phyloP scores from a whole-genome alignment of 768 basidiomycete genomes.

The Dendrothele bispora region DNA sequence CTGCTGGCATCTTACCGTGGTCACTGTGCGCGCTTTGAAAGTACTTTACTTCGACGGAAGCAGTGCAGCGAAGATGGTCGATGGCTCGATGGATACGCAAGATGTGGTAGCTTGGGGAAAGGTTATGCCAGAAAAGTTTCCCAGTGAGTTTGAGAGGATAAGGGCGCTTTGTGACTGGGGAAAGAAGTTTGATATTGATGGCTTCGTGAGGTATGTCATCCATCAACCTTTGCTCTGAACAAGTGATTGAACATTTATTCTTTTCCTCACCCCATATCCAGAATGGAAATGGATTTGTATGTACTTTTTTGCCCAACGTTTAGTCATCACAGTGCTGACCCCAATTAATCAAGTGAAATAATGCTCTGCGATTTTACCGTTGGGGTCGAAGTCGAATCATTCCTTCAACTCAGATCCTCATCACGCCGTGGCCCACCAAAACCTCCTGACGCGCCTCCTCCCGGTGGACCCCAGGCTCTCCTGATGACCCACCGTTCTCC shows the following conservation, averaged over 20 bases:
- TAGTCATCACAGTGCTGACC: neutral
- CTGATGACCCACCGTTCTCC: conserved; percentile 4
- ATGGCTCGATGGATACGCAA: conserved; percentile 45
- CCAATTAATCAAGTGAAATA: conserved; percentile 35
- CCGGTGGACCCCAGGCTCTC: conserved; percentile 8
- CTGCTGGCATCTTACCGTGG: conserved; percentile 39
- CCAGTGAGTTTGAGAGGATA: conserved; percentile 35
- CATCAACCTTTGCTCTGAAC: no score
- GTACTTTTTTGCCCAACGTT: conserved; percentile 12
- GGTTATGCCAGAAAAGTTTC: conserved; percentile 14
- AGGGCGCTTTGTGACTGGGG: conserved; percentile 44
- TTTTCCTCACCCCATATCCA: conserved; percentile 24
- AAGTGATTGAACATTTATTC: neutral
- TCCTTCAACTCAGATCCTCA: conserved; percentile 27
- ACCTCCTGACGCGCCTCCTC: conserved; percentile 3
- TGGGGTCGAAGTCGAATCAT: conserved; percentile 38
- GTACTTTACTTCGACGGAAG: conserved; percentile 54
- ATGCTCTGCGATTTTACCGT: conserved; percentile 47
- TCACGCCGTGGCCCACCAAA: neutral
- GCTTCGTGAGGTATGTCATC: conserved; percentile 39
- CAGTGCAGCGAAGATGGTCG: conserved; percentile 42
- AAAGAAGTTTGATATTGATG: conserved; percentile 39
- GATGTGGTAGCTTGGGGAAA: conserved; percentile 46
- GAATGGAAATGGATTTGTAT: conserved; percentile 53
- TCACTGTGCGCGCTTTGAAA: conserved; percentile 37